A percentile compares a stretch with the other conserved stretches of the same genome.
phyloP scores from a whole-genome alignment of 768 basidiomycete species.

The Pleurotus djamor region DNA sequence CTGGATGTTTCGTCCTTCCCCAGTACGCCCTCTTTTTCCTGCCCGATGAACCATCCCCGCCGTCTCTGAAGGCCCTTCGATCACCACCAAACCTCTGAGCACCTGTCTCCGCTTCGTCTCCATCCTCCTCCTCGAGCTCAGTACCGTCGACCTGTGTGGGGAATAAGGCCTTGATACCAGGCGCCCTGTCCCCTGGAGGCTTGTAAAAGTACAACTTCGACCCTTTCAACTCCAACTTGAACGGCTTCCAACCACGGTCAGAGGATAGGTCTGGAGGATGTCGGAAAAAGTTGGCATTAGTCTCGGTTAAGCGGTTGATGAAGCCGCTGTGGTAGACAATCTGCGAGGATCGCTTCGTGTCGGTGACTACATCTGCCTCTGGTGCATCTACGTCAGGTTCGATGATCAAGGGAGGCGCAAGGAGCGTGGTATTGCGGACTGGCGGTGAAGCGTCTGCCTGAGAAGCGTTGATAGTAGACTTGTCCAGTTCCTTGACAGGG shows the following conservation, averaged over 20 bases:
- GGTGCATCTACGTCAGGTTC: slow-evolving; percentile 33
- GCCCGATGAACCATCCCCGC: slow-evolving; percentile 27
- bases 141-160: slow-evolving; percentile 60
- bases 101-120: slow-evolving; percentile 17
- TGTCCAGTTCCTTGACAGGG: slow-evolving; percentile 16
- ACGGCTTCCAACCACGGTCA: slow-evolving; percentile 82
- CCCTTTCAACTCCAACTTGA: slow-evolving; percentile 81
- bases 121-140: slow-evolving; percentile 34
- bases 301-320: slow-evolving; percentile 66
- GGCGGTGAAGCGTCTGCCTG: background rate
- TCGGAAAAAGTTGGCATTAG: slow-evolving; percentile 13
- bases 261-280: slow-evolving; percentile 22
- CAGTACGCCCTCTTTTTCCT: slow-evolving; percentile 72
- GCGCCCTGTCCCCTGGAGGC: slow-evolving; percentile 65
- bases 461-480: background rate
- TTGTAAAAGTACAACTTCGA: slow-evolving; percentile 88
- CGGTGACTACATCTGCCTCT: slow-evolving; percentile 9
- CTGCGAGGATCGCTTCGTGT: slow-evolving; percentile 69
- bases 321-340: slow-evolving; percentile 76
- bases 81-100: slow-evolving; percentile 12
- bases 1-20: slow-evolving; percentile 75
- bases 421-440: slow-evolving; percentile 28
- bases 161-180: slow-evolving; percentile 73
- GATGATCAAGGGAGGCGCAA: slow-evolving; percentile 48
- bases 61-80: slow-evolving; percentile 16